Evolutionary conservation across 75 land plant species (phyloP).

Genomic region (Pinus albicaulis): DNA sequence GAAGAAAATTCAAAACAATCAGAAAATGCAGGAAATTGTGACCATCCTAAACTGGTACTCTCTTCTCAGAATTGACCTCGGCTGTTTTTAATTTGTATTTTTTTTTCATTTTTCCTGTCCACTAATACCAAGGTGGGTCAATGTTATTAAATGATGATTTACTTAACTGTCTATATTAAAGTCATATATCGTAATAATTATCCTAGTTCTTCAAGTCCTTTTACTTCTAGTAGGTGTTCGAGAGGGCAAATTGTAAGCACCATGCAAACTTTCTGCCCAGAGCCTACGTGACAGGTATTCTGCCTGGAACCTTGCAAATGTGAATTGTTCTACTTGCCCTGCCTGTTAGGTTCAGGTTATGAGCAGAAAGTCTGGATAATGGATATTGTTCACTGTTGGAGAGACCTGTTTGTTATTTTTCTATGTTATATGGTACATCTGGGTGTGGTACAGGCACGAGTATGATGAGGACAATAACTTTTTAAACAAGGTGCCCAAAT

Average conservation of each 20-base stretch:
- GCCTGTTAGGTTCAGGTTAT: no score
- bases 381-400: no score
- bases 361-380: no score
- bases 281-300: no score
- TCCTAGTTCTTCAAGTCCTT: not conserved
- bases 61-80: not conserved
- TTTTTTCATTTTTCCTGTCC: not conserved
- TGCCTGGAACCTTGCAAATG: no score
- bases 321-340: no score
- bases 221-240: not conserved
- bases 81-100: not conserved
- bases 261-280: no score
- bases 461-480: no score
- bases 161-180: not conserved
- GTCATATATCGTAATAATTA: not conserved
- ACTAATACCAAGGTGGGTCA: not conserved
- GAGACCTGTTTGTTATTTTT: no score
- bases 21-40: constrained; percentile 4
- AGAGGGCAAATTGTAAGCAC: not conserved
- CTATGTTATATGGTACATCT: no score
- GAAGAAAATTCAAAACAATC: not conserved
- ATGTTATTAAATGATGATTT: not conserved
- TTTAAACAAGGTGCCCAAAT: no score
- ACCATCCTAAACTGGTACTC: not conserved
- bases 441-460: no score